Evolutionary conservation across 768 basidiomycete genomes (phyloP).

Genomic region (Mycena belliarum): DNA sequence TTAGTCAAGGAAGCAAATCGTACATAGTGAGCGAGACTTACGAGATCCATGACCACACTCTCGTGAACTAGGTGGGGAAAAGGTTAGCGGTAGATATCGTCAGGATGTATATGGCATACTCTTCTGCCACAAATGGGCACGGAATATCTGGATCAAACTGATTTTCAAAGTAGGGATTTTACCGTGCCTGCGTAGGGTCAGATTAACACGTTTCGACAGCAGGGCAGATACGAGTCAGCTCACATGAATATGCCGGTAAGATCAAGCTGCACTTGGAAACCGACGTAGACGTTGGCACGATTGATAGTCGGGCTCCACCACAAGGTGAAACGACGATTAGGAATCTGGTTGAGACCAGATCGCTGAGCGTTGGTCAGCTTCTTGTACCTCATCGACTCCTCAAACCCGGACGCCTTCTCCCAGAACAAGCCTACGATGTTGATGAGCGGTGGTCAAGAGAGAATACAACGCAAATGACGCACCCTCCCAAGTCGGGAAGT

Average conservation of each 20-base stretch:
- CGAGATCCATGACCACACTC: constrained; percentile 90
- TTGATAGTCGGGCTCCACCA: constrained; percentile 99
- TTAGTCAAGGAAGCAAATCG: not conserved
- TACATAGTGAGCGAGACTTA: constrained; percentile 30
- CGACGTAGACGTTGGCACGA: constrained; percentile 98
- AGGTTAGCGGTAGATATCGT: constrained; percentile 19
- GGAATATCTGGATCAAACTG: constrained; percentile 99
- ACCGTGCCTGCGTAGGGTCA: constrained; percentile 67
- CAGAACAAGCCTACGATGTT: constrained; percentile 75
- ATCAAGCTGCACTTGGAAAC: constrained; percentile 99
- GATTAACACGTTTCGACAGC: not conserved
- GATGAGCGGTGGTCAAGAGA: constrained; percentile 10
- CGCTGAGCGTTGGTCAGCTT: constrained; percentile 98
- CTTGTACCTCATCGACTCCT: constrained; percentile 94
- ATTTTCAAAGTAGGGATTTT: constrained; percentile 99
- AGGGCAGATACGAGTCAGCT: constrained; percentile 23
- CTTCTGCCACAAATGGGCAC: constrained; percentile 99
- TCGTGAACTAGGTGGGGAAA: constrained; percentile 63
- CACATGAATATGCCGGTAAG: constrained; percentile 94
- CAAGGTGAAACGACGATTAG: constrained; percentile 97
- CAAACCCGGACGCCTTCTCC: constrained; percentile 98
- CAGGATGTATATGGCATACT: constrained; percentile 56
- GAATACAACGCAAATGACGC: constrained; percentile 15
- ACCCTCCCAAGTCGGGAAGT: constrained; percentile 98
- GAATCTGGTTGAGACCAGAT: constrained; percentile 96